A percentile compares a stretch with the other conserved stretches of the same genome.
These are phyloP conservation scores for Cryphonectria radicalis DNA, from an alignment of 2,329 filamentous ascomycete genomes.

Conservation along the genomic window DNA sequence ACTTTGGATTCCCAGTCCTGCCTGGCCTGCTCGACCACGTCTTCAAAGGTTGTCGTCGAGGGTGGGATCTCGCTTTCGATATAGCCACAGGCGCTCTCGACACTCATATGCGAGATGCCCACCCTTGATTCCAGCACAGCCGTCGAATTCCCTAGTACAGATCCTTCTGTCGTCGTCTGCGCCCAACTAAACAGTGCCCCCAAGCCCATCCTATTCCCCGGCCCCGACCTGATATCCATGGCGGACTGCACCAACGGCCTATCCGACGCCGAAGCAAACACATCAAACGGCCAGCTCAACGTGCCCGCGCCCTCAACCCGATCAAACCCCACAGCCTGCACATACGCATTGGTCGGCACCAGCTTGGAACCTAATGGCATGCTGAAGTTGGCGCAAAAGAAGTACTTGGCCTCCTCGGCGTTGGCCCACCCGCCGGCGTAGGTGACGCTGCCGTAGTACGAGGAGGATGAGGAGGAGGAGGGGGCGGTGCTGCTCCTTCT, in stretches of 20 bases:
- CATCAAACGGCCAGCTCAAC: conserved; percentile 17
- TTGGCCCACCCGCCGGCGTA: conserved; percentile 21
- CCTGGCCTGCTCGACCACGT: conserved; percentile 18
- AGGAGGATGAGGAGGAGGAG: background rate
- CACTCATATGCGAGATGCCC: conserved; percentile 16
- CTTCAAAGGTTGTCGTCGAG: conserved; percentile 11
- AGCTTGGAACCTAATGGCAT: conserved; percentile 1
- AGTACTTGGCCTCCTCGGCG: conserved; percentile 10
- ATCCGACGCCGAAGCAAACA: conserved; percentile 5
- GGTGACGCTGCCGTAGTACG: conserved; percentile 21
- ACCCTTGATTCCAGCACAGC: conserved; percentile 19
- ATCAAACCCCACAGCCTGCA: conserved; percentile 8
- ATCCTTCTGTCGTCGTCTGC: background rate
- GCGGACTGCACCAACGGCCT: conserved; percentile 11
- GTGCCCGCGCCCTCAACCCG: conserved; percentile 20
- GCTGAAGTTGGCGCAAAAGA: conserved; percentile 22
- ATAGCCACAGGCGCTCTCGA: conserved; percentile 19
- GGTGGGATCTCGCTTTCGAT: conserved; percentile 14
- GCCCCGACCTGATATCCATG: conserved; percentile 11
- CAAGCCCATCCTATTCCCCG: conserved; percentile 21
- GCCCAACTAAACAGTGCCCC: conserved; percentile 22
- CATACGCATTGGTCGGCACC: conserved; percentile 16
- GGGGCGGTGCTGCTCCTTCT: no score
- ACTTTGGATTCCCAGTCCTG: conserved; percentile 21
- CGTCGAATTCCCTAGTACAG: background rate